These are phyloP conservation scores for Aspergillus nidulans DNA, from an alignment of 495 filamentous ascomycete species.

Conservation along the genomic window DNA sequence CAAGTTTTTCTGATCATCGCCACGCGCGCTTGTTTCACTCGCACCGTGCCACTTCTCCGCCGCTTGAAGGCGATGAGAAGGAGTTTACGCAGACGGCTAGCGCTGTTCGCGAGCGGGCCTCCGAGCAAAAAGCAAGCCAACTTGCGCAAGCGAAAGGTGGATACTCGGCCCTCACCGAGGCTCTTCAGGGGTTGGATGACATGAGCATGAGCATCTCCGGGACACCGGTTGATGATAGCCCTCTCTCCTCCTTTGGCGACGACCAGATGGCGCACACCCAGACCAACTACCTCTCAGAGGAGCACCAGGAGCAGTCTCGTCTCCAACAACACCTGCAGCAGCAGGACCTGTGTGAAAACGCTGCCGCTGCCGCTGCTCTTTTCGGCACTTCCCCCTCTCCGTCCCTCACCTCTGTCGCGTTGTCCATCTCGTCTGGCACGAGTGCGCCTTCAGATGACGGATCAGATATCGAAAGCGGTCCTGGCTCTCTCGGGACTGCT, in stretches of 20 bases:
- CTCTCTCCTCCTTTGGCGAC: constrained; percentile 30
- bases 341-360: constrained; percentile 33
- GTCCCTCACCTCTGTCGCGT: constrained; percentile 42
- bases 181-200: constrained; percentile 31
- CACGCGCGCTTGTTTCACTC: constrained; percentile 52
- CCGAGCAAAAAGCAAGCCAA: constrained; percentile 46
- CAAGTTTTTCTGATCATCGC: constrained; percentile 46
- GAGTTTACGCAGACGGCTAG: constrained; percentile 95
- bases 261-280: constrained; percentile 36
- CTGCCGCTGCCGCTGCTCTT: constrained; percentile 33
- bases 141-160: constrained; percentile 21
- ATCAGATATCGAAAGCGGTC: constrained; percentile 23
- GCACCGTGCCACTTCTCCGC: constrained; percentile 71
- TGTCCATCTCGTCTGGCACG: constrained; percentile 48
- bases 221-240: constrained; percentile 33
- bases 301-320: constrained; percentile 18
- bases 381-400: constrained; percentile 46
- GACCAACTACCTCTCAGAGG: constrained; percentile 41
- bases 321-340: constrained; percentile 20
- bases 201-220: constrained; percentile 26
- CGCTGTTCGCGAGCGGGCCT: constrained; percentile 73
- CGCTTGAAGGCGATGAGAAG: constrained; percentile 89
- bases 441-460: constrained; percentile 32
- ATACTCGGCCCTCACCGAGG: constrained; percentile 35
- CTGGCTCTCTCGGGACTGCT: constrained; percentile 19